Evolutionary conservation across 306 rosid species (phyloP), one percentile per base, ranked within the genome.

Genomic region (Castanea mollissima): DNA sequence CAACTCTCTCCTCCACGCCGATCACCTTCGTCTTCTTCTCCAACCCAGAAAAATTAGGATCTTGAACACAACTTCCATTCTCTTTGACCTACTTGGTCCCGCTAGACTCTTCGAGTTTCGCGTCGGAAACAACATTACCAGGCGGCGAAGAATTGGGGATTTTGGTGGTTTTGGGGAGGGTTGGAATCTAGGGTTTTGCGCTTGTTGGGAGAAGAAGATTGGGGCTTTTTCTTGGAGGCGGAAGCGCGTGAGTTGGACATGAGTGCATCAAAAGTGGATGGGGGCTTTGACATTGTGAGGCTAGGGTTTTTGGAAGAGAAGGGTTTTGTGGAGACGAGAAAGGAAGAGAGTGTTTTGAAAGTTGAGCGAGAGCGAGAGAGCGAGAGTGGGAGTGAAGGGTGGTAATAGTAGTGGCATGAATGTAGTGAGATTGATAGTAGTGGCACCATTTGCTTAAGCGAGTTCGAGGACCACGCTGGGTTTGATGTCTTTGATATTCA

Each of bases 161-260:
- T 21, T 21, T 21, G 21, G 21, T 21, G 21, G 21, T 21, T 21
- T 21, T 21, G 21, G 21, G 21, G 21, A 21, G 21, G 21, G 21
- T 21, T 21, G 21, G 21, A 21, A 25, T 74, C 78, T 11, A 57
- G 79, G 80, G 90, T 51, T 83, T 94, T 92, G 57, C 94, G 84
- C 73, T 94, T 92, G 77, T 78, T 82, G 78, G 91, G 86, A 54
- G 93, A 77, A 9, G 92, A 20, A 20, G 87, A 74, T 21, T 52
- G 88, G 67, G 87, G 76, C 44, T 86, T 85, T 67, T 91, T 91
- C 85, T 87, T 92, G 77, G 94, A 38, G 46, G 46, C 86, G 80
- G 91, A 88, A 60, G 92, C 96, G 20, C 94, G 94, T 27, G 98
- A 92, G 44, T 83, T 87, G 73, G 93, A 88, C 97, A 92, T 92